Evolutionary conservation across 352 stramenopile genomes (phyloP).

Genomic region (Pythium catenulatum): DNA sequence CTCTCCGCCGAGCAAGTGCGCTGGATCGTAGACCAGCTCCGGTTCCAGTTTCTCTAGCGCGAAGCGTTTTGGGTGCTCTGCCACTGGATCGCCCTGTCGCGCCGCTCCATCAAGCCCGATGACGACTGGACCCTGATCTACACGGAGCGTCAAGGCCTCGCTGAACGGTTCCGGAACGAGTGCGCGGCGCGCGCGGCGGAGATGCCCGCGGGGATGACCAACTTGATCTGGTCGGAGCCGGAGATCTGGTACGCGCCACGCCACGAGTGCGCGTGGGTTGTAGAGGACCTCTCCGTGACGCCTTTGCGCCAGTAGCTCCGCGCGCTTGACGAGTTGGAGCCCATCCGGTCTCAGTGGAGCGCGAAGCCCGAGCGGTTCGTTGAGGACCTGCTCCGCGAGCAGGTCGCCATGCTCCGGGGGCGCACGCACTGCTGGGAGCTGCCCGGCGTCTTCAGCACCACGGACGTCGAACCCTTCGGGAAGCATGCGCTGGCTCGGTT

Average conservation of each 20-base stretch:
- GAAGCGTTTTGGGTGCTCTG: no score
- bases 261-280: background rate
- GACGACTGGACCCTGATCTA: no score
- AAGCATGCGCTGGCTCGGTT: background rate
- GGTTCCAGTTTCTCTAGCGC: no score
- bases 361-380: background rate
- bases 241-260: background rate
- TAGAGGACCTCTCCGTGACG: background rate
- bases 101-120: no score
- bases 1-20: no score
- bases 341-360: constrained; percentile 9
- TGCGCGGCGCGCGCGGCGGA: no score
- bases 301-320: background rate
- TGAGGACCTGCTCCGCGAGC: background rate
- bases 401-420: background rate
- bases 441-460: background rate
- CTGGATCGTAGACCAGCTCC: no score
- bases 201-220: no score
- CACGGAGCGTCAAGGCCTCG: no score
- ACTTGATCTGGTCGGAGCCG: background rate
- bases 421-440: background rate
- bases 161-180: no score
- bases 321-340: constrained; percentile 2
- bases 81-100: no score
- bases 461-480: background rate